Evolutionary conservation across 2,329 filamentous ascomycete species (phyloP).

Genomic region (Dactylellina leptospora): DNA sequence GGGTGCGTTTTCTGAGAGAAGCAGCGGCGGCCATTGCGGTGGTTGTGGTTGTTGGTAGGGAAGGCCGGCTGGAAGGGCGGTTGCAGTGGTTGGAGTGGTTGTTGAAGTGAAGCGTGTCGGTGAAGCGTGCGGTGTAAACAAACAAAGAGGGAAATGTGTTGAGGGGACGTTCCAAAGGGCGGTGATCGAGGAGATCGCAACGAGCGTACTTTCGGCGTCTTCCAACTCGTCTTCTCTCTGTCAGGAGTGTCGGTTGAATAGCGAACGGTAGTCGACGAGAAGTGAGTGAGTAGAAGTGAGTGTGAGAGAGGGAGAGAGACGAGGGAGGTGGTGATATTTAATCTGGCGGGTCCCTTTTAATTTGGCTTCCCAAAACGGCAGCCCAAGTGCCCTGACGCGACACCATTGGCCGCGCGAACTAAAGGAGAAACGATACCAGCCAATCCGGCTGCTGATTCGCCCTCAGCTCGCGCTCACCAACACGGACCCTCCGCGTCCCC

Average conservation of each 20-base stretch:
- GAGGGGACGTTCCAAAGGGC: slow-evolving; percentile 21
- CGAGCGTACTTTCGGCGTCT: slow-evolving; percentile 9
- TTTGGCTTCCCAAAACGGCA: slow-evolving; percentile 35
- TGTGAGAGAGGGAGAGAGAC: not conserved
- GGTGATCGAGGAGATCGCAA: slow-evolving; percentile 21
- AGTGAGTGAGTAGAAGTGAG: not conserved
- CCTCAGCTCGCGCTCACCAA: slow-evolving; percentile 37
- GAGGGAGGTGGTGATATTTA: slow-evolving; percentile 14
- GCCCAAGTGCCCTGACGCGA: slow-evolving; percentile 36
- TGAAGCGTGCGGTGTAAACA: slow-evolving; percentile 34
- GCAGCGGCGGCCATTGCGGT: slow-evolving; percentile 34
- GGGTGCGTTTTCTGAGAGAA: slow-evolving; percentile 40
- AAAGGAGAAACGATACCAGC: slow-evolving; percentile 15
- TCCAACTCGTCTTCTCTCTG: not conserved
- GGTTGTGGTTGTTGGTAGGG: slow-evolving; percentile 2
- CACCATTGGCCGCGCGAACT: slow-evolving; percentile 8
- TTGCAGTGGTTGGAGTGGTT: not conserved
- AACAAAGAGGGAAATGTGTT: slow-evolving; percentile 43
- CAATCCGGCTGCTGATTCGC: slow-evolving; percentile 21
- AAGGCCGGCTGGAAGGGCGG: not conserved
- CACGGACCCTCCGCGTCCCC: slow-evolving; percentile 13
- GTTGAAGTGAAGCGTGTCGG: no score
- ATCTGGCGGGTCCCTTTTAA: slow-evolving; percentile 15
- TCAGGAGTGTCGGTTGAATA: not conserved
- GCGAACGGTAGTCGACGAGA: not conserved